A percentile compares a stretch with the other conserved stretches of the same genome.
Evolutionary conservation across 169 alveolate species (phyloP).

Genomic region (Plasmodium falciparum): DNA sequence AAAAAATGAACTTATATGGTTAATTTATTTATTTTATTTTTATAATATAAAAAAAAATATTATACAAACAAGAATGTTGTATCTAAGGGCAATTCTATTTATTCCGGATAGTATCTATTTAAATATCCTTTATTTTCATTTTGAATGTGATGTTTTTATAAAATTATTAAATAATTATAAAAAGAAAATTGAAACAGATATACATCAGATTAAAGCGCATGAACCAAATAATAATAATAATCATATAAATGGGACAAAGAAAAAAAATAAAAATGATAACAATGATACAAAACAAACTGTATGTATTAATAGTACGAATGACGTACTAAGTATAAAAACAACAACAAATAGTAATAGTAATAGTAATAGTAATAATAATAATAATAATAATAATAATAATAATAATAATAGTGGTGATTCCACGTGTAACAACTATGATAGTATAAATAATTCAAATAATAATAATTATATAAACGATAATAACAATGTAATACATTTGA

Average conservation of each 20-base stretch:
- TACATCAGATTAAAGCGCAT: background rate
- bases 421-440: too few species aligned
- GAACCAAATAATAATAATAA: background rate
- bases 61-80: slow-evolving; percentile 50
- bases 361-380: too few species aligned
- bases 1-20: slow-evolving; percentile 62
- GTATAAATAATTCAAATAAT: too few species aligned
- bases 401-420: too few species aligned
- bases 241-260: background rate
- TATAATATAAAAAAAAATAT: slow-evolving; percentile 49
- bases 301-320: too few species aligned
- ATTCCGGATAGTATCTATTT: slow-evolving; percentile 29
- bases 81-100: slow-evolving; percentile 55
- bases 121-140: slow-evolving; percentile 24
- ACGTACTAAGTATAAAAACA: too few species aligned
- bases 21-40: slow-evolving; percentile 37
- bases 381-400: too few species aligned
- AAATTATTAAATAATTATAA: slow-evolving; percentile 46
- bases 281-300: too few species aligned
- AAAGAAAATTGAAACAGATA: background rate
- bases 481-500: too few species aligned
- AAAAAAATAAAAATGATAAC: too few species aligned
- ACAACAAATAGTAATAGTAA: too few species aligned
- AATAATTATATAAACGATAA: too few species aligned
- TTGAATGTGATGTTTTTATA: slow-evolving; percentile 52